Conservation (phyloP, 129 eudicot species). For the Artemisia tridentata region DNA sequence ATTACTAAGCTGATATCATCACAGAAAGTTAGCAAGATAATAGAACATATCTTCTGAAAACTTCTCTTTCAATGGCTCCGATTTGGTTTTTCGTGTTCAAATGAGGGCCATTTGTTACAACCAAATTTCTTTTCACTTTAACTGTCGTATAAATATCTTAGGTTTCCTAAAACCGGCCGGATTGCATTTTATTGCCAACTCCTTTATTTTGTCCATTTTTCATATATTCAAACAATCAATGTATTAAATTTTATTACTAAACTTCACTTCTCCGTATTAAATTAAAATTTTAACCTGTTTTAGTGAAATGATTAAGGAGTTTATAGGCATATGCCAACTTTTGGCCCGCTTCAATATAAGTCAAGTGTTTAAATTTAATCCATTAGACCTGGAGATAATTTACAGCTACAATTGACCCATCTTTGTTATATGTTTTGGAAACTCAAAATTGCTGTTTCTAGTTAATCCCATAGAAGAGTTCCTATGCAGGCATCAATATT, state of each 20-base stretch:
- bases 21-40: neutral
- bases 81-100: neutral
- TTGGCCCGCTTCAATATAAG: neutral
- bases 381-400: slow-evolving; percentile 2
- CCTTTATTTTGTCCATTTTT: neutral
- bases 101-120: neutral
- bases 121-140: neutral
- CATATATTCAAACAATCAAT: neutral
- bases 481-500: neutral
- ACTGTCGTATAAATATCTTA: neutral
- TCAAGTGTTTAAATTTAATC: neutral
- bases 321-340: slow-evolving; percentile 1
- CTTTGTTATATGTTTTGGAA: neutral
- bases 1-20: neutral
- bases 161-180: neutral
- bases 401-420: neutral
- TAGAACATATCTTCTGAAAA: neutral
- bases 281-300: neutral
- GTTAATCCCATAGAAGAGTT: neutral
- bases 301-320: slow-evolving; percentile 6
- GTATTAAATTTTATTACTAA: neutral
- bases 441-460: neutral
- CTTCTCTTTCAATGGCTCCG: neutral
- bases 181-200: neutral
- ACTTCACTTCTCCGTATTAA: neutral